These are phyloP conservation scores for Cordyceps cateniannulata DNA, from an alignment of 2,329 filamentous ascomycete genomes.

Conservation along the genomic window DNA sequence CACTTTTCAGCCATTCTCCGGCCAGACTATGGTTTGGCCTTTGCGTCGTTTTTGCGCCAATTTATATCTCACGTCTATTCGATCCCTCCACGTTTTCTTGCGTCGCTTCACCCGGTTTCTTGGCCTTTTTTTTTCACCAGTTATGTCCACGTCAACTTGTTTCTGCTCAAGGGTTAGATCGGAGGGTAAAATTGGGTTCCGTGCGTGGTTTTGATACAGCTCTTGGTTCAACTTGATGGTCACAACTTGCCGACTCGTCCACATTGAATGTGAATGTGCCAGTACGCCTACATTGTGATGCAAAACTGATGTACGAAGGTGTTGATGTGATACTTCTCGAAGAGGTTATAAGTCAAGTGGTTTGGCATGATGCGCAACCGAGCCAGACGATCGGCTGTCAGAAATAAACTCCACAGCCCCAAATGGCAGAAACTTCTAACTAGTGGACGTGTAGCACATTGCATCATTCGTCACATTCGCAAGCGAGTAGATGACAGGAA, in stretches of 20 bases:
- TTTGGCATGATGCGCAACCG: too few species aligned
- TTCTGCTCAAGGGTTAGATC: conserved; percentile 10
- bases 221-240: conserved; percentile 4
- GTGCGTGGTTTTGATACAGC: conserved; percentile 5
- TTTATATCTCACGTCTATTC: not conserved
- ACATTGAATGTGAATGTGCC: not conserved
- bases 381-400: too few species aligned
- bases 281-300: not conserved
- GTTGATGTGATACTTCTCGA: too few species aligned
- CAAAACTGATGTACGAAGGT: not conserved
- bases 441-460: too few species aligned
- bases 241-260: not conserved
- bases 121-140: conserved; percentile 1
- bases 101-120: not conserved
- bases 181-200: not conserved
- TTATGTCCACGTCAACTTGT: conserved; percentile 14
- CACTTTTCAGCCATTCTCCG: not conserved
- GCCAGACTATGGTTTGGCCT: not conserved
- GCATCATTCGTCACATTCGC: not conserved
- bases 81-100: conserved; percentile 6
- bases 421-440: too few species aligned
- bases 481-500: not conserved
- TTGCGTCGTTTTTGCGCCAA: not conserved
- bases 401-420: too few species aligned
- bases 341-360: too few species aligned